phyloP scores from a whole-genome alignment of 2,329 filamentous ascomycete genomes.

The Chaetomium strumarium region DNA sequence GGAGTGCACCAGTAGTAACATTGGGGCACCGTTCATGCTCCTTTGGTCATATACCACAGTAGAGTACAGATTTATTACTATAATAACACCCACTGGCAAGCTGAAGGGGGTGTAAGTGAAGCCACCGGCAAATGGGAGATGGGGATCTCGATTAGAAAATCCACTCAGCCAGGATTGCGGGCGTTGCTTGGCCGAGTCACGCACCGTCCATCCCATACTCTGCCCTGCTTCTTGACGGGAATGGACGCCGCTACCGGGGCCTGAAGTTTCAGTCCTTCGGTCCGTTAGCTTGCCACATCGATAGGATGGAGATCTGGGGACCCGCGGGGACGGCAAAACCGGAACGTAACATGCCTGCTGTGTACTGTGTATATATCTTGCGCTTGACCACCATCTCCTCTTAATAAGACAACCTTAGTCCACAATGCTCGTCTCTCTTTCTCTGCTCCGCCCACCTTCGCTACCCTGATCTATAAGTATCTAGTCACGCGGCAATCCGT shows the following conservation, averaged over 20 bases:
- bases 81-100: too few relatives aligned
- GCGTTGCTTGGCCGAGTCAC: neutral
- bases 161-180: neutral
- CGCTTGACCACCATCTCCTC: neutral
- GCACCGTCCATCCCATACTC: neutral
- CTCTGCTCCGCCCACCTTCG: neutral
- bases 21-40: neutral
- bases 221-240: neutral
- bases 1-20: neutral
- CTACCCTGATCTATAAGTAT: neutral
- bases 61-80: too few relatives aligned
- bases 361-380: constrained; percentile 1
- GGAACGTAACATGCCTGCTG: constrained; percentile 7
- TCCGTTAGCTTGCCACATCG: constrained; percentile 1
- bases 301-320: constrained; percentile 9
- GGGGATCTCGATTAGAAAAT: neutral
- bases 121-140: neutral
- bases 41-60: neutral
- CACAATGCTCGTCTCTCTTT: neutral
- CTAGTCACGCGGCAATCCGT: neutral
- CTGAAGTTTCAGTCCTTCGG: constrained; percentile 1
- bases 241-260: constrained; percentile 17
- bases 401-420: neutral
- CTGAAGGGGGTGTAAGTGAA: neutral
- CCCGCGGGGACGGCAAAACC: constrained; percentile 15